These are phyloP conservation scores for Cyberlindnera americana DNA, from an alignment of 805 yeast species.

Conservation along the genomic window DNA sequence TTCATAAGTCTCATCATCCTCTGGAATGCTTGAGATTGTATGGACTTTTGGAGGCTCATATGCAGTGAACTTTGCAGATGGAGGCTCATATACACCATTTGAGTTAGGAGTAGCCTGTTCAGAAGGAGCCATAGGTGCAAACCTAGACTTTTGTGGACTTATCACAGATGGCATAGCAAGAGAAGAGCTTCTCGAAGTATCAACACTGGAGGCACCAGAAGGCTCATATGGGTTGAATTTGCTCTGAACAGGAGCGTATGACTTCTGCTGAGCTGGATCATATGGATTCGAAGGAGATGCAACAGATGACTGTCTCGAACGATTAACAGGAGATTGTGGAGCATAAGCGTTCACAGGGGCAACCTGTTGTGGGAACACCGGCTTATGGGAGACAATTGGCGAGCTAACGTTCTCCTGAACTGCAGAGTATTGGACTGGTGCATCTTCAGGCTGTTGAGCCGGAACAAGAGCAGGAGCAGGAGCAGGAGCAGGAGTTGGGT, in stretches of 20 bases:
- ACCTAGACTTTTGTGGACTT: conserved; percentile 10
- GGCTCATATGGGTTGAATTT: conserved; percentile 15
- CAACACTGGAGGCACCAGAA: not conserved
- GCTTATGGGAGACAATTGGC: not conserved
- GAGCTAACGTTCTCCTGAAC: not conserved
- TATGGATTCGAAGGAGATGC: conserved; percentile 12
- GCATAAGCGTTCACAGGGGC: conserved; percentile 1
- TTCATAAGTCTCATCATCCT: conserved; percentile 46
- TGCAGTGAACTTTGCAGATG: conserved; percentile 25
- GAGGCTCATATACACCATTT: conserved; percentile 19
- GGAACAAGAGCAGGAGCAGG: too few species aligned
- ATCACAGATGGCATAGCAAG: conserved; percentile 1
- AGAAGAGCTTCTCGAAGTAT: conserved; percentile 12
- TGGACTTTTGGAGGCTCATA: conserved; percentile 27
- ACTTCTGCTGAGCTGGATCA: conserved; percentile 8
- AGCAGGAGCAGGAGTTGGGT: too few species aligned
- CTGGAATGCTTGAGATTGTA: conserved; percentile 21
- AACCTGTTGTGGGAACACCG: not conserved
- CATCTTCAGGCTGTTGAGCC: too few species aligned
- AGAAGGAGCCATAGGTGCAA: conserved; percentile 20
- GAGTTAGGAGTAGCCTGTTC: conserved; percentile 1
- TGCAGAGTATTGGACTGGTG: not conserved
- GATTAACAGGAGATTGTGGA: conserved; percentile 8
- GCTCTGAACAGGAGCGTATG: conserved; percentile 9
- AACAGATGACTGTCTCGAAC: conserved; percentile 6